phyloP scores from a whole-genome alignment of 495 filamentous ascomycete genomes.

The Hypoxylon intermedium region DNA sequence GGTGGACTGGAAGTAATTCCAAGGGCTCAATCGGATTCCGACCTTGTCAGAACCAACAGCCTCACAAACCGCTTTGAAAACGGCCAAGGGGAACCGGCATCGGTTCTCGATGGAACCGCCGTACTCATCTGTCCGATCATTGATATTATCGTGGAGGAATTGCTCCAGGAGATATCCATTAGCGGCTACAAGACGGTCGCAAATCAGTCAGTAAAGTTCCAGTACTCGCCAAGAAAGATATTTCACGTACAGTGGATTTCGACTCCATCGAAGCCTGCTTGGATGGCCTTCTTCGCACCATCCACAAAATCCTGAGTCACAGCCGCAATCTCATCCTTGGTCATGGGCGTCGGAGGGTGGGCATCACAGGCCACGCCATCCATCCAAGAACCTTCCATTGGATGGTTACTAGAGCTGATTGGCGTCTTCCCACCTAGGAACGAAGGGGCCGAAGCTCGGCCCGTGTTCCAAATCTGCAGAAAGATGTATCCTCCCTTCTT shows the following conservation, averaged over 20 bases:
- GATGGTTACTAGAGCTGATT: slow-evolving; percentile 41
- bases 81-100: slow-evolving; percentile 62
- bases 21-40: slow-evolving; percentile 68
- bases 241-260: slow-evolving; percentile 73
- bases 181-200: slow-evolving; percentile 52
- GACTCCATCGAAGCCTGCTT: slow-evolving; percentile 75
- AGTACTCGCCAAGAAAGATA: slow-evolving; percentile 69
- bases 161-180: slow-evolving; percentile 74
- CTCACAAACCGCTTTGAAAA: slow-evolving; percentile 60
- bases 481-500: slow-evolving; percentile 66
- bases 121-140: slow-evolving; percentile 65
- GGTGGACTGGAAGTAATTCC: slow-evolving; percentile 69
- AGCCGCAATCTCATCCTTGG: slow-evolving; percentile 60
- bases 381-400: slow-evolving; percentile 28
- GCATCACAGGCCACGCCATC: slow-evolving; percentile 47
- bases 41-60: slow-evolving; percentile 65
- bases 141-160: slow-evolving; percentile 65
- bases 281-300: slow-evolving; percentile 65
- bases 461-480: slow-evolving; percentile 70
- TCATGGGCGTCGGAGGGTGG: slow-evolving; percentile 58
- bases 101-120: slow-evolving; percentile 69
- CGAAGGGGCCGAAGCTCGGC: slow-evolving; percentile 58
- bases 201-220: slow-evolving; percentile 53
- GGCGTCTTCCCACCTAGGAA: slow-evolving; percentile 48
- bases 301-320: slow-evolving; percentile 61